Conservation (phyloP, 768 basidiomycete species). For the Antrodiella citrinella region DNA sequence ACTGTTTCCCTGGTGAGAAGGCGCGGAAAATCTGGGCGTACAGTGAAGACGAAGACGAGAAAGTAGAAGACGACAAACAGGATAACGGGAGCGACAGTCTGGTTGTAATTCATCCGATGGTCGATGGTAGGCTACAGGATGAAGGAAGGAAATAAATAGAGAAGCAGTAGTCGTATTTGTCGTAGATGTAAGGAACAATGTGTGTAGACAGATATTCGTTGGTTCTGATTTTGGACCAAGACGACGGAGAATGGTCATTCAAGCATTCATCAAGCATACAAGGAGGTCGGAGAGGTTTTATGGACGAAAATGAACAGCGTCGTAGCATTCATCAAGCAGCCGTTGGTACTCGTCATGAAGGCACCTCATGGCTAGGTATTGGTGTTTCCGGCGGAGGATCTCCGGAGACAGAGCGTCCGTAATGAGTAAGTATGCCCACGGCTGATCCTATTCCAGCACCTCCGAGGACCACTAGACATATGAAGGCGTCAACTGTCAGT, state of each 20-base stretch:
- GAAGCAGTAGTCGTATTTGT: neutral
- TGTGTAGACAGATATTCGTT: no score
- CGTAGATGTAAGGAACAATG: no score
- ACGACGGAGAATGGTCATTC: no score
- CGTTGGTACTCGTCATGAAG: neutral
- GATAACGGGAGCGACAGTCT: conserved; percentile 20
- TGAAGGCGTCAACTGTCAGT: conserved; percentile 2
- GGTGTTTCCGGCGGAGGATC: conserved; percentile 37
- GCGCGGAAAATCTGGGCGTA: conserved; percentile 8
- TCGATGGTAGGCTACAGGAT: conserved; percentile 29
- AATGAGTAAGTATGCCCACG: conserved; percentile 51
- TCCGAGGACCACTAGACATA: conserved; percentile 54
- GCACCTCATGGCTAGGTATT: conserved; percentile 21
- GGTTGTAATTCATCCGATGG: conserved; percentile 23
- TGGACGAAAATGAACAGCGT: no score
- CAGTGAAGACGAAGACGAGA: conserved; percentile 6
- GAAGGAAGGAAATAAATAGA: conserved; percentile 15
- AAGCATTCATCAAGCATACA: no score
- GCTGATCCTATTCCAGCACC: conserved; percentile 63
- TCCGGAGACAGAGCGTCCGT: conserved; percentile 43
- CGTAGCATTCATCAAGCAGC: no score
- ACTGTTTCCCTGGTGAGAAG: conserved; percentile 56
- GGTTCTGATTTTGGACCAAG: no score
- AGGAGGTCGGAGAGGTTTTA: no score
- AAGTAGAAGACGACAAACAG: conserved; percentile 5